Evolutionary conservation across 129 eudicot species (phyloP).

Genomic region (Lactuca saligna): DNA sequence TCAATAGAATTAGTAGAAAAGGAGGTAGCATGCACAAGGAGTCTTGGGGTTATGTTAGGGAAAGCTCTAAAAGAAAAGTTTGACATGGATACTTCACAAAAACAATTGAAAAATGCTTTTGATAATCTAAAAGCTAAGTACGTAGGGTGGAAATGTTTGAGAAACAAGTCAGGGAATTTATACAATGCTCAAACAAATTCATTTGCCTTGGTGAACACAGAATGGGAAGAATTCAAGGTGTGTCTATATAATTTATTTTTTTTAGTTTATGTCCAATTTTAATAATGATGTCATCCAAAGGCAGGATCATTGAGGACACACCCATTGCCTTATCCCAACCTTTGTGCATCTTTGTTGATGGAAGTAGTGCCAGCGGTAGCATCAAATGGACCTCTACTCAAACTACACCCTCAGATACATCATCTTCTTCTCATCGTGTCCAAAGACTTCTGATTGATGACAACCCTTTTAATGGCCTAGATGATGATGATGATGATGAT

Average conservation of each 20-base stretch:
- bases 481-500: too few relatives aligned
- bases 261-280: background rate
- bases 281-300: background rate
- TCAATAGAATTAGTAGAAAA: too few relatives aligned
- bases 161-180: background rate
- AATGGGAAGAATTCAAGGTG: conserved; percentile 4
- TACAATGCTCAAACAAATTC: background rate
- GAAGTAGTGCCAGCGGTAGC: too few relatives aligned
- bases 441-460: background rate
- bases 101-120: background rate
- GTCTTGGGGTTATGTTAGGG: too few relatives aligned
- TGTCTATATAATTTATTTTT: background rate
- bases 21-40: too few relatives aligned
- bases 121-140: background rate
- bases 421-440: background rate
- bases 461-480: background rate
- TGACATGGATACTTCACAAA: too few relatives aligned
- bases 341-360: background rate
- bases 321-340: background rate
- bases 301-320: background rate
- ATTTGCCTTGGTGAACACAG: background rate
- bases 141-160: background rate
- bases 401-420: too few relatives aligned
- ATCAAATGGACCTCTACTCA: too few relatives aligned
- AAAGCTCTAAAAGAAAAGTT: too few relatives aligned